These are phyloP conservation scores for Rhizophagus prolifer DNA, from an alignment of 192 early-diverging fungal species.

Conservation along the genomic window DNA sequence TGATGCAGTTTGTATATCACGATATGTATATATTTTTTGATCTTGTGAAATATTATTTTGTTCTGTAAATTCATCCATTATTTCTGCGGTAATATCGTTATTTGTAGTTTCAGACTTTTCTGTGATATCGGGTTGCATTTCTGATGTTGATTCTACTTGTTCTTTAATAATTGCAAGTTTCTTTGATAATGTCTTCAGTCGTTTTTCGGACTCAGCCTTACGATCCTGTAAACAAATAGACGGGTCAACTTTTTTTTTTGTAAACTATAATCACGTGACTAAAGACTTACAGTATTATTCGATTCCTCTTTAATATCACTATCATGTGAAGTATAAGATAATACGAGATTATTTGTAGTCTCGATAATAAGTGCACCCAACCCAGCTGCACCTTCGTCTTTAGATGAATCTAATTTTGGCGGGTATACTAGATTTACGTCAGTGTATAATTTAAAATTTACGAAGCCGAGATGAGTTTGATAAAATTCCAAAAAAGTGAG, in stretches of 20 bases:
- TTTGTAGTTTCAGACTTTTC: slow-evolving; percentile 25
- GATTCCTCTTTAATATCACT: slow-evolving; percentile 21
- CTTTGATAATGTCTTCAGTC: slow-evolving; percentile 16
- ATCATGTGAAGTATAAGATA: slow-evolving; percentile 31
- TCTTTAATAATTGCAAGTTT: slow-evolving; percentile 18
- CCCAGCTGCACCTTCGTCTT: slow-evolving; percentile 64
- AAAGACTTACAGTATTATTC: background rate
- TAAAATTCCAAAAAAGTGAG: slow-evolving; percentile 96
- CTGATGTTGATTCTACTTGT: background rate
- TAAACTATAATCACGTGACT: background rate
- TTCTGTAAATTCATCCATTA: slow-evolving; percentile 55
- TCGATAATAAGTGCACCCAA: slow-evolving; percentile 70
- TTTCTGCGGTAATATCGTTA: slow-evolving; percentile 35
- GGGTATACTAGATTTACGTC: slow-evolving; percentile 90
- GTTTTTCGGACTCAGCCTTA: slow-evolving; percentile 16
- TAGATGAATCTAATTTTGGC: slow-evolving; percentile 70
- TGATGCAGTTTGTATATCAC: slow-evolving; percentile 53
- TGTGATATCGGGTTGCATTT: background rate
- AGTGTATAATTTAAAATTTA: slow-evolving; percentile 91
- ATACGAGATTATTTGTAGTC: slow-evolving; percentile 41
- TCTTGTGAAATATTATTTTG: slow-evolving; percentile 25
- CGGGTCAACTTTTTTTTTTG: too few relatives aligned
- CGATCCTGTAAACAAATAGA: background rate
- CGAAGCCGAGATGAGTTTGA: slow-evolving; percentile 87
- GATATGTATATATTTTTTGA: slow-evolving; percentile 47